A percentile compares a stretch with the other conserved stretches of the same genome.
Evolutionary conservation across 345 rosid genomes (phyloP).

Genomic region (Noccaea bulbosa): DNA sequence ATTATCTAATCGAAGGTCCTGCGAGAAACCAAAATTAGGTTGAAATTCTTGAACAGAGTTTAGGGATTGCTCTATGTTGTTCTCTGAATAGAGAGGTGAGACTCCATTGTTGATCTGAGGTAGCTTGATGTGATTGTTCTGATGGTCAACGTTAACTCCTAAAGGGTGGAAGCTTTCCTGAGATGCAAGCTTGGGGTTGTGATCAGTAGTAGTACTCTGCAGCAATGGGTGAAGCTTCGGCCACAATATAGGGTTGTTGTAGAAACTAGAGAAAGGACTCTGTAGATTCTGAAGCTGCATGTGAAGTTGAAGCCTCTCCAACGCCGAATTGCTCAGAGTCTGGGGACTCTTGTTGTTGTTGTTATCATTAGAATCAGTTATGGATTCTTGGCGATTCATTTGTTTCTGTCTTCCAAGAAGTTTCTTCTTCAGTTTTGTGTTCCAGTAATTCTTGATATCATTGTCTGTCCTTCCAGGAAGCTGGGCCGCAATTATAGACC

Average conservation of each 20-base stretch:
- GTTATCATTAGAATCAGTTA: constrained; percentile 30
- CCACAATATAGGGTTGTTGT: constrained; percentile 69
- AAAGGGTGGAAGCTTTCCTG: constrained; percentile 39
- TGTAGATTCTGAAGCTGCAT: constrained; percentile 85
- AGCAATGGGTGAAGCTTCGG: constrained; percentile 71
- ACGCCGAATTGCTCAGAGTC: constrained; percentile 68
- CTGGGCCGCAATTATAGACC: constrained; percentile 99
- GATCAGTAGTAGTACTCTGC: constrained; percentile 31
- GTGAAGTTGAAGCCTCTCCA: constrained; percentile 92
- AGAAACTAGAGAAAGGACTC: constrained; percentile 60
- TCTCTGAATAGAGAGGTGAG: constrained; percentile 37
- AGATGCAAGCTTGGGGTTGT: constrained; percentile 33
- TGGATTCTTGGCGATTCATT: constrained; percentile 48
- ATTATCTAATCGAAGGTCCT: constrained; percentile 35
- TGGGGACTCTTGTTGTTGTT: constrained; percentile 49
- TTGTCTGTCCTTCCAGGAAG: constrained; percentile 99
- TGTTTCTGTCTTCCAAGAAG: constrained; percentile 84
- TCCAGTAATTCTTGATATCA: constrained; percentile 97
- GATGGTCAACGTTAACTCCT: constrained; percentile 26
- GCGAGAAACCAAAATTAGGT: constrained; percentile 41
- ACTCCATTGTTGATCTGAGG: constrained; percentile 37
- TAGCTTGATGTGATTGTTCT: constrained; percentile 26
- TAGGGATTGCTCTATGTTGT: constrained; percentile 34
- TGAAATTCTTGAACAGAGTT: constrained; percentile 35
- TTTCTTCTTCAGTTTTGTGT: constrained; percentile 95